phyloP scores from a whole-genome alignment of 176 grass and related monocot genomes.

The Elaeis guineensis region DNA sequence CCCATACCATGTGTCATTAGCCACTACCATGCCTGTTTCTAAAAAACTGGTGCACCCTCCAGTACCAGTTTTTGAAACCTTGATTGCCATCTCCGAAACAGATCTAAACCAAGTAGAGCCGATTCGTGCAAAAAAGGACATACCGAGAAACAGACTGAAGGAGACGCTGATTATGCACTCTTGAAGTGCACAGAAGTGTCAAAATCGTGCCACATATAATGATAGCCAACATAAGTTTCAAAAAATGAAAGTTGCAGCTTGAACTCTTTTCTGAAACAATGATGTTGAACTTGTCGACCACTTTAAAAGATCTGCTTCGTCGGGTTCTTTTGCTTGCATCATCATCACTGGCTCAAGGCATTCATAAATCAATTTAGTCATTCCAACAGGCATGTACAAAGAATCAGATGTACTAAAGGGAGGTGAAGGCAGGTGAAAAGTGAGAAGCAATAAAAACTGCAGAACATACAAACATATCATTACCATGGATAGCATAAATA shows the following conservation, averaged over 20 bases:
- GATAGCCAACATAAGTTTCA: constrained; percentile 19
- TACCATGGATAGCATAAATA: no score
- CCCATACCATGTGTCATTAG: no score
- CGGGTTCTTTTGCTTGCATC: constrained; percentile 18
- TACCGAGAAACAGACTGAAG: constrained; percentile 14
- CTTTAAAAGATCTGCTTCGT: constrained; percentile 25
- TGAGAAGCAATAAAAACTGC: no score
- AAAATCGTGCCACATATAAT: constrained; percentile 13
- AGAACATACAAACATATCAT: no score
- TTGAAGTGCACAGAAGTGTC: constrained; percentile 13
- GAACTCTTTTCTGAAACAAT: constrained; percentile 20
- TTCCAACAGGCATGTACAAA: no score
- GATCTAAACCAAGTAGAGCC: not conserved
- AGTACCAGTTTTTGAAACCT: no score
- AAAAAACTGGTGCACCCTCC: no score
- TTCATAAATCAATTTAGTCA: no score
- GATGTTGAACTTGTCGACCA: constrained; percentile 19
- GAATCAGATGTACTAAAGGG: no score
- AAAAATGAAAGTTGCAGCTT: constrained; percentile 15
- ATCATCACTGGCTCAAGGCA: constrained; percentile 24
- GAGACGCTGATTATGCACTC: not conserved
- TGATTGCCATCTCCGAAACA: no score
- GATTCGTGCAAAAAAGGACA: not conserved
- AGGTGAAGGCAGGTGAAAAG: no score
- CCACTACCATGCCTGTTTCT: no score